These are phyloP conservation scores for Candida sp. DNA, from an alignment of 1,139 yeast species.

Conservation along the genomic window DNA sequence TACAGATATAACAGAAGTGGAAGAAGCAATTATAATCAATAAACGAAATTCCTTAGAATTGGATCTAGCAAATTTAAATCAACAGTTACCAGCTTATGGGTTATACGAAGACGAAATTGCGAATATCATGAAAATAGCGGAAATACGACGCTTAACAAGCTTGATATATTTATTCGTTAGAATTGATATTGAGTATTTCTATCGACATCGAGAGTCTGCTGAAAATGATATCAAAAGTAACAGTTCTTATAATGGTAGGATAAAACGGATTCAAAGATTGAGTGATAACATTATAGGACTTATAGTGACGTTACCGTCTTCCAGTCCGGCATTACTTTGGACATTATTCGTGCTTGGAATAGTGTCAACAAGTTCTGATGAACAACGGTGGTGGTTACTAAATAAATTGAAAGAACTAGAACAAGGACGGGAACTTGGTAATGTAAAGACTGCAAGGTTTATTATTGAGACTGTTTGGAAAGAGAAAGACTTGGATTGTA, in stretches of 20 bases:
- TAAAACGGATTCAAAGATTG: slow-evolving; percentile 9
- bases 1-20: neutral
- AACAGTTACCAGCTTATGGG: slow-evolving; percentile 11
- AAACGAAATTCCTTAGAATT: slow-evolving; percentile 12
- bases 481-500: slow-evolving; percentile 25
- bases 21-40: slow-evolving; percentile 10
- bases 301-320: slow-evolving; percentile 16
- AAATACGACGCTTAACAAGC: slow-evolving; percentile 30
- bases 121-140: slow-evolving; percentile 22
- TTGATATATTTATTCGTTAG: slow-evolving; percentile 29
- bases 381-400: slow-evolving; percentile 31
- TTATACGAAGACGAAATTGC: slow-evolving; percentile 8
- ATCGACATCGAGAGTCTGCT: slow-evolving; percentile 3
- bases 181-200: slow-evolving; percentile 16
- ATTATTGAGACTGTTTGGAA: slow-evolving; percentile 34
- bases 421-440: slow-evolving; percentile 26
- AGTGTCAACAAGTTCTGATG: slow-evolving; percentile 24
- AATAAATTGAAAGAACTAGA: slow-evolving; percentile 27
- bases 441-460: slow-evolving; percentile 27
- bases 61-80: slow-evolving; percentile 16
- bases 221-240: slow-evolving; percentile 3
- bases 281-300: slow-evolving; percentile 16
- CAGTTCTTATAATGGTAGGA: slow-evolving; percentile 6
- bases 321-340: slow-evolving; percentile 33
- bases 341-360: slow-evolving; percentile 33